Evolutionary conservation across 1,139 yeast species (phyloP).

Genomic region (Debaryomyces fabryi): DNA sequence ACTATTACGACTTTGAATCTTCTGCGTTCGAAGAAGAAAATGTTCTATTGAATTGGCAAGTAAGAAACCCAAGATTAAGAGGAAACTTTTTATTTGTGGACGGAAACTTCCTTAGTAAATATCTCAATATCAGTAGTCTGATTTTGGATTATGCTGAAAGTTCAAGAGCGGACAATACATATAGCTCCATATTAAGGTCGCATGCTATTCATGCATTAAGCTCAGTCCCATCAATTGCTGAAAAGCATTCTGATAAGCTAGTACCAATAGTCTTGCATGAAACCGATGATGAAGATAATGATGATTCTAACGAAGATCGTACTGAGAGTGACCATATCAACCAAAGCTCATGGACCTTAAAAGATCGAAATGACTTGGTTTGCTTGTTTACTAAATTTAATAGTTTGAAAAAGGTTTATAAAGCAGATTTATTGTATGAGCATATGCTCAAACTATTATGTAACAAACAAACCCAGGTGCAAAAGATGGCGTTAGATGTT

Average conservation of each 20-base stretch:
- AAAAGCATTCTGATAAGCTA: slow-evolving; percentile 55
- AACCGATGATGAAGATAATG: slow-evolving; percentile 28
- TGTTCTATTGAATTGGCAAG: slow-evolving; percentile 30
- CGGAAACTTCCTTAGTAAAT: slow-evolving; percentile 24
- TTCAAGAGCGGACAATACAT: slow-evolving; percentile 31
- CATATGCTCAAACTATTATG: slow-evolving; percentile 61
- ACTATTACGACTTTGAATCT: slow-evolving; percentile 25
- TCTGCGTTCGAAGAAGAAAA: slow-evolving; percentile 25
- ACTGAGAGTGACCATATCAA: slow-evolving; percentile 13
- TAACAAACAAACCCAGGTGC: slow-evolving; percentile 63
- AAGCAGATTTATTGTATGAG: slow-evolving; percentile 54
- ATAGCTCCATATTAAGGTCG: slow-evolving; percentile 43
- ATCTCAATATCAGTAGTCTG: slow-evolving; percentile 27
- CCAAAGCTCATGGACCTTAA: slow-evolving; percentile 50
- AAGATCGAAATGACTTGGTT: slow-evolving; percentile 64
- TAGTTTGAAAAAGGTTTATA: slow-evolving; percentile 56
- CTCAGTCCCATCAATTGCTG: slow-evolving; percentile 67
- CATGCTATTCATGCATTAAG: slow-evolving; percentile 54
- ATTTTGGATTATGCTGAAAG: slow-evolving; percentile 38
- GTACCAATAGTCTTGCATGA: slow-evolving; percentile 55
- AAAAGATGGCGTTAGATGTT: slow-evolving; percentile 72
- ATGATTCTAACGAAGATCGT: slow-evolving; percentile 19
- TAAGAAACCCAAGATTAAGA: slow-evolving; percentile 33
- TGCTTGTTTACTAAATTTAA: slow-evolving; percentile 67
- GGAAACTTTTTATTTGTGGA: slow-evolving; percentile 29